A percentile compares a stretch with the other conserved stretches of the same genome.
phyloP scores from a whole-genome alignment of 768 basidiomycete genomes.

The Gloeostereum incarnatum region DNA sequence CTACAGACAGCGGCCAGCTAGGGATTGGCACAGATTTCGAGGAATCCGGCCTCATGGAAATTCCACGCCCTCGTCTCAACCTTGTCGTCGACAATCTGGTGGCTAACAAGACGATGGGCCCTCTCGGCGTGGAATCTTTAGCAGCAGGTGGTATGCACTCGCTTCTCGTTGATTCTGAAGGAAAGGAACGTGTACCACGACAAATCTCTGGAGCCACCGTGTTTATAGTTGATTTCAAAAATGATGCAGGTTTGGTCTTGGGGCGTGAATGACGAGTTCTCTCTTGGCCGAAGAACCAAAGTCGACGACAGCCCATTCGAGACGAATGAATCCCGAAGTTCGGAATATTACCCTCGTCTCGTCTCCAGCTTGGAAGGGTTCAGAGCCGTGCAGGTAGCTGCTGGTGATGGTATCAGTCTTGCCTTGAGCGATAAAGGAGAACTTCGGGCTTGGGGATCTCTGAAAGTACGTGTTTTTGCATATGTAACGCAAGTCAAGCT shows the following conservation, averaged over 20 bases:
- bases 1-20: constrained; percentile 8
- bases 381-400: constrained; percentile 6
- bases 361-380: constrained; percentile 5
- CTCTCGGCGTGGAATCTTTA: constrained; percentile 6
- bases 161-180: constrained; percentile 9
- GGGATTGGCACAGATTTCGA: constrained; percentile 9
- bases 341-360: constrained; percentile 6
- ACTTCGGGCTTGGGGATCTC: constrained; percentile 11
- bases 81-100: constrained; percentile 2
- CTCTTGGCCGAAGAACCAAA: constrained; percentile 8
- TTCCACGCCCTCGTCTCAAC: constrained; percentile 10
- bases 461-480: constrained; percentile 2
- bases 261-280: constrained; percentile 9
- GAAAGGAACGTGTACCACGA: constrained; percentile 4
- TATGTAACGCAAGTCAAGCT: background rate
- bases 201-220: background rate
- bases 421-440: constrained; percentile 7
- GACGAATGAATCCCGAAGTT: constrained; percentile 1
- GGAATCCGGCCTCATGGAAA: constrained; percentile 3
- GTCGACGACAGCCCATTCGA: background rate
- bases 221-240: background rate
- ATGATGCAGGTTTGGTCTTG: constrained; percentile 11
- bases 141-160: constrained; percentile 12
- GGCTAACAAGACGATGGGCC: background rate
- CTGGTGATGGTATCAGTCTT: constrained; percentile 9